A percentile compares a stretch with the other conserved stretches of the same genome.
Conservation (phyloP, 1,284 basidiomycete species). For the Puccinia triticina region DNA sequence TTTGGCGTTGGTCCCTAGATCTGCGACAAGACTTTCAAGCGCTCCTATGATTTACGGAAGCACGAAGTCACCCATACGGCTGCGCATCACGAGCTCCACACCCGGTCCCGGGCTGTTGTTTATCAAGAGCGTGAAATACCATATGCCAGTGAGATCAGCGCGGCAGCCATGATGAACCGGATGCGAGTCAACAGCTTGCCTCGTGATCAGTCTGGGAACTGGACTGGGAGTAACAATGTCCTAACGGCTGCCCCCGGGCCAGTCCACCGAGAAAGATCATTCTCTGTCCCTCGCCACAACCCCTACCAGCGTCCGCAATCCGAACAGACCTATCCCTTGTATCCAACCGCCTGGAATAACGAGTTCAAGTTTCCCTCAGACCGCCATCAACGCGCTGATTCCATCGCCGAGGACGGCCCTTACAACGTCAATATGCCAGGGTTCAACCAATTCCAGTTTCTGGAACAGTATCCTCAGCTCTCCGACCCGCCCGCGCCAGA, state of each 20-base stretch:
- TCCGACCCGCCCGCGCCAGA: not conserved
- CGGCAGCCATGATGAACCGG: not conserved
- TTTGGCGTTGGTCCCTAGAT: constrained; percentile 19
- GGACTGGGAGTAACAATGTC: not conserved
- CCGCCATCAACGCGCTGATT: not conserved
- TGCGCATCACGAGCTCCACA: constrained; percentile 46
- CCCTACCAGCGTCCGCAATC: constrained; percentile 10
- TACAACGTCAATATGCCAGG: not conserved
- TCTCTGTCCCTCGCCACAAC: constrained; percentile 4
- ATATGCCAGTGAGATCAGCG: not conserved
- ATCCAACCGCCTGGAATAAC: not conserved
- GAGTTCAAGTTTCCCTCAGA: not conserved
- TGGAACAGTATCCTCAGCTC: not conserved
- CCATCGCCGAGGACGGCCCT: not conserved
- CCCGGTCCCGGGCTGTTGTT: constrained; percentile 44
- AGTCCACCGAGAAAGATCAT: not conserved
- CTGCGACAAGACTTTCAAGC: constrained; percentile 50
- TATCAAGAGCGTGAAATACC: constrained; percentile 42
- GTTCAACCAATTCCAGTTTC: constrained; percentile 18
- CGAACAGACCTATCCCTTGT: not conserved
- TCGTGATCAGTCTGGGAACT: not conserved
- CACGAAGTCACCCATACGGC: constrained; percentile 50
- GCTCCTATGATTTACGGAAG: constrained; percentile 48
- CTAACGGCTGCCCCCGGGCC: too few species aligned
- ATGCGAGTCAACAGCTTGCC: constrained; percentile 1